phyloP scores from a whole-genome alignment of 2,329 filamentous ascomycete species.

The Calonectria leucothoes region DNA sequence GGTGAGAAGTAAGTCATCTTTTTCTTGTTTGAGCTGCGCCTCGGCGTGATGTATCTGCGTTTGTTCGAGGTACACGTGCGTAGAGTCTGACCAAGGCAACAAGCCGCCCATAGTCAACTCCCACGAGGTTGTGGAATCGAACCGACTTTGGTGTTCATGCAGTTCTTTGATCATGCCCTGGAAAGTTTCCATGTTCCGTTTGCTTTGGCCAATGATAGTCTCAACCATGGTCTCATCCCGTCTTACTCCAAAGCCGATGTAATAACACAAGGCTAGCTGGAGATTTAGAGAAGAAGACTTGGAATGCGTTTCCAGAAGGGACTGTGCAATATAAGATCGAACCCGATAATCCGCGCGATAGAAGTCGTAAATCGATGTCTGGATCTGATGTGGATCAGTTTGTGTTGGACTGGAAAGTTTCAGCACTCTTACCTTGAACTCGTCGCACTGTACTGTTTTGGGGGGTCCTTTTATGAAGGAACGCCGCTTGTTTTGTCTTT shows the following conservation, averaged over 20 bases:
- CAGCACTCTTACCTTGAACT: neutral
- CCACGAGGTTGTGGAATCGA: neutral
- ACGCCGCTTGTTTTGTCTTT: neutral
- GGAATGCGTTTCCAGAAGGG: neutral
- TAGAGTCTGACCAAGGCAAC: neutral
- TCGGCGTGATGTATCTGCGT: neutral
- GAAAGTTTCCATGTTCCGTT: neutral
- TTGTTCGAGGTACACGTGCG: neutral
- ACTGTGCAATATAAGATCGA: neutral
- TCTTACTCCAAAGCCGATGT: neutral
- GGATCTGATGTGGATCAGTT: neutral
- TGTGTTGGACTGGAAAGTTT: rapidly evolving
- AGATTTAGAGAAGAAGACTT: neutral
- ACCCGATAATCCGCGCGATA: neutral
- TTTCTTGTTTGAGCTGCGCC: neutral
- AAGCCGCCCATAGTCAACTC: neutral
- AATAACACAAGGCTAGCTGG: neutral
- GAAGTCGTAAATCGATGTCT: neutral
- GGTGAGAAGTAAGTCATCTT: neutral
- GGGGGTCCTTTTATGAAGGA: neutral
- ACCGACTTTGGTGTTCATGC: neutral
- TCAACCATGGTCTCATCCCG: neutral
- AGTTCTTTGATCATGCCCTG: neutral
- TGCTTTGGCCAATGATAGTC: neutral
- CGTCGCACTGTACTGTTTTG: neutral